These are phyloP conservation scores for Malus asiatica DNA, from an alignment of 306 rosid species.

Conservation along the genomic window DNA sequence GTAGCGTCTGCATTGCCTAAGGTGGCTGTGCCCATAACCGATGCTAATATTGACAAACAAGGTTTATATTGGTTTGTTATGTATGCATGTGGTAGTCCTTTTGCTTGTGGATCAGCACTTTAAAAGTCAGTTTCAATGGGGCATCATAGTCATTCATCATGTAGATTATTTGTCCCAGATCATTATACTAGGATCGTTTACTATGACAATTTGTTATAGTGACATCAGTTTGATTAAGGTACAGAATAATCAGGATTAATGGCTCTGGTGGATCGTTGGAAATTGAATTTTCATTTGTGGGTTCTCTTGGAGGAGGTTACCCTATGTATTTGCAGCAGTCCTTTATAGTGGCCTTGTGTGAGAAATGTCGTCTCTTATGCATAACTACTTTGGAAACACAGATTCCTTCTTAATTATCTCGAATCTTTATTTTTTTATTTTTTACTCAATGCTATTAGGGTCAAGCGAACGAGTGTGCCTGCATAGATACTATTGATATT, in stretches of 20 bases:
- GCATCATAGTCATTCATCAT: not conserved
- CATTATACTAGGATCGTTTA: not conserved
- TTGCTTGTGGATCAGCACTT: slow-evolving; percentile 7
- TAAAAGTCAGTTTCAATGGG: slow-evolving; percentile 5
- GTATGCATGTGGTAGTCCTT: slow-evolving; percentile 3
- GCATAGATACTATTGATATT: too few relatives aligned
- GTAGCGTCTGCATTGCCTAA: not conserved
- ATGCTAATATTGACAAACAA: not conserved
- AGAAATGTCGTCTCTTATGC: not conserved
- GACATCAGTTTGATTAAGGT: not conserved
- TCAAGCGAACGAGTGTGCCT: too few relatives aligned
- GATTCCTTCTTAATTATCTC: not conserved
- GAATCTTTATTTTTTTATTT: not conserved
- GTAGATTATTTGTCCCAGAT: not conserved
- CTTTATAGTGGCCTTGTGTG: not conserved
- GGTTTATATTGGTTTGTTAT: not conserved
- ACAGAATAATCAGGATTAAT: not conserved
- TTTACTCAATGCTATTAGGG: too few relatives aligned
- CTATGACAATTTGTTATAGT: not conserved
- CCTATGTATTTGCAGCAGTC: not conserved
- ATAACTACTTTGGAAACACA: not conserved
- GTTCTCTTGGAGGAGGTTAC: not conserved
- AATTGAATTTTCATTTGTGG: slow-evolving; percentile 10
- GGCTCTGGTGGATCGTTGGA: slow-evolving; percentile 6
- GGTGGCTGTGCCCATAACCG: not conserved